Evolutionary conservation across 441 rosid species (phyloP).

Genomic region (Brassica balearica): DNA sequence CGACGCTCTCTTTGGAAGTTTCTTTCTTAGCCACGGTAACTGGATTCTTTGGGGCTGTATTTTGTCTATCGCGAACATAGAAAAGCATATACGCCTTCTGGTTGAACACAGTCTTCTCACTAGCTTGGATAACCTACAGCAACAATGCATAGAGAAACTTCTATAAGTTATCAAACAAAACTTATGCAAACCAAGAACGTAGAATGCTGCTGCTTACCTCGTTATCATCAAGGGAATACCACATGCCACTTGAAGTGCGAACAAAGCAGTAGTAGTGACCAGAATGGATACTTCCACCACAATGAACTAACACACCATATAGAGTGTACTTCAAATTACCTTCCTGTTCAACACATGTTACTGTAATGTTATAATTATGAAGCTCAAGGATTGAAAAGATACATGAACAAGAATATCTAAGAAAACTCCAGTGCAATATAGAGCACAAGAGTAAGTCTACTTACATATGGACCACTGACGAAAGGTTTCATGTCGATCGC

Average conservation of each 20-base stretch:
- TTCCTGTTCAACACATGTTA: slow-evolving; percentile 61
- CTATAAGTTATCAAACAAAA: slow-evolving; percentile 22
- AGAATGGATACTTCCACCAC: slow-evolving; percentile 83
- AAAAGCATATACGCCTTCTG: slow-evolving; percentile 99
- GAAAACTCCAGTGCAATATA: slow-evolving; percentile 9
- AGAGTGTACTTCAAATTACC: slow-evolving; percentile 90
- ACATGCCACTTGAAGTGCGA: slow-evolving; percentile 90
- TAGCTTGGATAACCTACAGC: slow-evolving; percentile 80
- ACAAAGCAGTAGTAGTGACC: slow-evolving; percentile 95
- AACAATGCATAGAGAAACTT: slow-evolving; percentile 32
- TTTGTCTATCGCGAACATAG: slow-evolving; percentile 87
- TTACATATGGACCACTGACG: slow-evolving; percentile 80
- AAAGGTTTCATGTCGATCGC: slow-evolving; percentile 86
- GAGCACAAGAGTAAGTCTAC: slow-evolving; percentile 44
- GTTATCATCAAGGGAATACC: slow-evolving; percentile 95
- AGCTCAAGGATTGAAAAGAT: neutral
- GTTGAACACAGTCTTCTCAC: slow-evolving; percentile 75
- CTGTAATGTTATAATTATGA: neutral
- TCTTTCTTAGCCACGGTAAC: slow-evolving; percentile 53
- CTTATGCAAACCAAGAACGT: slow-evolving; percentile 6
- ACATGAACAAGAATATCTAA: neutral
- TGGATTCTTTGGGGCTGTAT: slow-evolving; percentile 53
- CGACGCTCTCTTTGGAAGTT: slow-evolving; percentile 49
- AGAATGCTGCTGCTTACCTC: slow-evolving; percentile 52
- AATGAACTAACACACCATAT: slow-evolving; percentile 93